Conservation (phyloP, 345 rosid species). For the Brassica nigra region DNA sequence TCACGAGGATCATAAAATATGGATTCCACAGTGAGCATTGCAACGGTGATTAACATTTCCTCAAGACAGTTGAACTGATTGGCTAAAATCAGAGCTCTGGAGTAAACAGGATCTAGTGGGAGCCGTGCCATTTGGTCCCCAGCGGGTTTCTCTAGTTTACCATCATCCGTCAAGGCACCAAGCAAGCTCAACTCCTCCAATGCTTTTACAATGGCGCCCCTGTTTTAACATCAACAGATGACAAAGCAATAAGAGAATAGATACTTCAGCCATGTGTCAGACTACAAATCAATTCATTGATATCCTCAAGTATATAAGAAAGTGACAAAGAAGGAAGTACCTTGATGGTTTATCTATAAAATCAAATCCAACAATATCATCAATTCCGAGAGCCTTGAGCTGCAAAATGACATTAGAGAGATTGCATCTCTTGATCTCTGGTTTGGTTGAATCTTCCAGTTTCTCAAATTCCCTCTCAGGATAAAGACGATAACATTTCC, state of each 20-base stretch:
- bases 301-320: no score
- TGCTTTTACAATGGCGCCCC: constrained; percentile 76
- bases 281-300: not conserved
- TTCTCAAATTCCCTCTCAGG: constrained; percentile 89
- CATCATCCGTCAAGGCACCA: constrained; percentile 88
- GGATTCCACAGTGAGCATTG: constrained; percentile 90
- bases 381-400: constrained; percentile 86
- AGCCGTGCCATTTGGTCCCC: constrained; percentile 95
- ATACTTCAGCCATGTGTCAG: constrained; percentile 10
- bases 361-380: constrained; percentile 90
- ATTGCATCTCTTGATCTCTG: constrained; percentile 93
- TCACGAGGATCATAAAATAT: constrained; percentile 82
- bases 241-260: not conserved
- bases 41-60: constrained; percentile 92
- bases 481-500: constrained; percentile 92
- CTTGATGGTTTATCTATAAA: constrained; percentile 91
- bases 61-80: constrained; percentile 83
- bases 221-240: constrained; percentile 44
- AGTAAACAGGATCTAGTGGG: constrained; percentile 84
- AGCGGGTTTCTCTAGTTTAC: constrained; percentile 73
- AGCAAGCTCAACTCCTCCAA: constrained; percentile 76
- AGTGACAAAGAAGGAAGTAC: constrained; percentile 36
- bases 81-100: constrained; percentile 84
- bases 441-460: constrained; percentile 83
- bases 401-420: constrained; percentile 90